Base-by-base conservation (phyloP, 352 stramenopile species). In the Globisporangium carolinianum region DNA sequence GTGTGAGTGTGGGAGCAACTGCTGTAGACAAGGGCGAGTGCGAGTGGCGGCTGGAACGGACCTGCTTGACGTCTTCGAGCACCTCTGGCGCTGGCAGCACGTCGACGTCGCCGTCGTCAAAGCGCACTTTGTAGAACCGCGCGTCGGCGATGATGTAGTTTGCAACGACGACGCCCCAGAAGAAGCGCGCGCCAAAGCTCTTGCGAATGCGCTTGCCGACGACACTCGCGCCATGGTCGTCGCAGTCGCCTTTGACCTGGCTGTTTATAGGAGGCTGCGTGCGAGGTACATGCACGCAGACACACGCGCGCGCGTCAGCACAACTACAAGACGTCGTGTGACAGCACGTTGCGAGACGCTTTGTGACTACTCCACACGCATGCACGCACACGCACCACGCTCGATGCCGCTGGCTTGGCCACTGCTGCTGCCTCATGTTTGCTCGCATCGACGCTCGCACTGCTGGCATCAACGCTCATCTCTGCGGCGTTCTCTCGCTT, bases 71-170 rank as follows among this genome's bases (percentile, higher is more conserved):
- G 58, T 89, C 77, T 47, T 68, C 52, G 7, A 78, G 41, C 24
- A 83, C 72, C 66, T 92, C 83, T 6, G 74, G 69, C 2, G 57
- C 66, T 8, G 73, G 67, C 15, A 90, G 65, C 55, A 92, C 76
- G 62, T 92, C 83, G 36, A 92, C 80, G 57, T 92, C 83, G 42
- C 83, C 83, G 46, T 92, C 83, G 42, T 92, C 83, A 58, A 92
- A 92, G 67, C 72, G 78, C 46, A 92, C 67, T 55, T 92, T 92
- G 65, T 89, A 92, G 52, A 92, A 90, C 0, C 73, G 55, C 8
- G 68, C 76, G 1, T 68, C 65, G 0, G 60, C 61, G 38, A 92
- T 63, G 51, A 71, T 61, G 59, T 92, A 92, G 47, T 69, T 73
- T 41, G 65, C 64, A 39, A 89, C 67, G 0, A 92, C 57, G 1